phyloP scores from a whole-genome alignment of 768 basidiomycete genomes.

The Tulasnella sp. region DNA sequence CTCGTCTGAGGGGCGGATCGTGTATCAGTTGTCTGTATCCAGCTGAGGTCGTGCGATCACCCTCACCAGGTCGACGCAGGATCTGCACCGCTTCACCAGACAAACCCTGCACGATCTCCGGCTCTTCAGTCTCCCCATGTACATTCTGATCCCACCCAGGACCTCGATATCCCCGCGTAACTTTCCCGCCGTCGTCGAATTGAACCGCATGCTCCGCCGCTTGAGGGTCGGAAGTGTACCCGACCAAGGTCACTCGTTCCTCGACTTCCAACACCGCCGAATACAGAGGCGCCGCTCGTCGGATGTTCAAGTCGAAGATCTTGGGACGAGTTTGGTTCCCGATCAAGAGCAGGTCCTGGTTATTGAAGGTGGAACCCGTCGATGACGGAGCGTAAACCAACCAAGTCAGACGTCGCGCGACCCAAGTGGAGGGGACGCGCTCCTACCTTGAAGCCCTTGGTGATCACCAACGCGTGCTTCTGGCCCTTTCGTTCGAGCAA shows the following conservation, averaged over 20 bases:
- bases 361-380: too few species aligned
- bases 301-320: constrained; percentile 93
- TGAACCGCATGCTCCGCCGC: constrained; percentile 70
- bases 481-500: constrained; percentile 92
- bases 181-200: constrained; percentile 68
- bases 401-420: too few species aligned
- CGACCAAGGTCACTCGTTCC: constrained; percentile 91
- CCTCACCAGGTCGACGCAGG: constrained; percentile 64
- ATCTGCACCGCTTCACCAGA: constrained; percentile 89
- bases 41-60: background rate
- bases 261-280: constrained; percentile 64
- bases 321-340: constrained; percentile 92
- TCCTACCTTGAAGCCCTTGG: constrained; percentile 67
- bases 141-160: constrained; percentile 65
- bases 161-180: constrained; percentile 67
- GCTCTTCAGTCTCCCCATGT: constrained; percentile 50
- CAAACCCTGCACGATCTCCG: constrained; percentile 69
- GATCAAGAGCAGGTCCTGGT: constrained; percentile 75
- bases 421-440: too few species aligned
- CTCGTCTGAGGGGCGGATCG: background rate
- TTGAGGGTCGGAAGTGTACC: constrained; percentile 85
- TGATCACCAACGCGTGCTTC: constrained; percentile 85
- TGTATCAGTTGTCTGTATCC: background rate
- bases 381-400: too few species aligned
- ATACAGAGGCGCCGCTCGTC: constrained; percentile 72